These are phyloP conservation scores for Annulohypoxylon truncatum DNA, from an alignment of 2,329 filamentous ascomycete species.

Conservation along the genomic window DNA sequence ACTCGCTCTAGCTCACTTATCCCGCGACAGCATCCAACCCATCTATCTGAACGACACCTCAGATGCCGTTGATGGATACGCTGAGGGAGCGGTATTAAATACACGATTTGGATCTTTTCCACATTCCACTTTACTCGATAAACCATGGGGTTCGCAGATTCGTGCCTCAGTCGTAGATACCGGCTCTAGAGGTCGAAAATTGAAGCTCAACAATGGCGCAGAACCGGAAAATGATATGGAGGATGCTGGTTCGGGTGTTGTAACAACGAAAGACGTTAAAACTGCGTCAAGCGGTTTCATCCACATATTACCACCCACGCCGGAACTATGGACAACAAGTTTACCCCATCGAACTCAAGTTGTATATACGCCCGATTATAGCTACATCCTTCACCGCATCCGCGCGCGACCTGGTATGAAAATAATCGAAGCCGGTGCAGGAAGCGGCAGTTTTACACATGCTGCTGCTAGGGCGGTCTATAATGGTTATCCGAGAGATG, in stretches of 20 bases:
- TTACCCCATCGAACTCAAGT: conserved; percentile 86
- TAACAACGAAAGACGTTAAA: conserved; percentile 54
- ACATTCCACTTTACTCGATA: conserved; percentile 78
- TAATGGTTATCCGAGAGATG: conserved; percentile 70
- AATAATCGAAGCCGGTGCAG: conserved; percentile 84
- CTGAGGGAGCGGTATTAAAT: conserved; percentile 83
- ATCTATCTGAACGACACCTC: conserved; percentile 73
- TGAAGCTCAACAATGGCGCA: conserved; percentile 60
- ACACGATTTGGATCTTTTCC: conserved; percentile 94
- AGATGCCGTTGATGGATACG: conserved; percentile 76
- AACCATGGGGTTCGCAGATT: conserved; percentile 93
- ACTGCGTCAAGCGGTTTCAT: conserved; percentile 76
- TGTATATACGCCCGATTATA: conserved; percentile 88
- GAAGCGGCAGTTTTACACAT: conserved; percentile 87
- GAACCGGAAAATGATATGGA: conserved; percentile 57
- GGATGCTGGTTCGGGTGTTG: conserved; percentile 31
- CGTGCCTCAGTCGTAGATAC: conserved; percentile 91
- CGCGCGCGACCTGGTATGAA: conserved; percentile 77
- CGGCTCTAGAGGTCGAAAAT: conserved; percentile 82
- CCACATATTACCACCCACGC: conserved; percentile 81
- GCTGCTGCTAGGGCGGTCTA: conserved; percentile 81
- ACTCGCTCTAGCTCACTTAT: conserved; percentile 87
- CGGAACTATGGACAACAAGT: conserved; percentile 84
- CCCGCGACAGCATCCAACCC: conserved; percentile 85
- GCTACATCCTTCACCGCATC: conserved; percentile 82